Evolutionary conservation across 306 rosid genomes (phyloP).

Genomic region (Castanea sativa): DNA sequence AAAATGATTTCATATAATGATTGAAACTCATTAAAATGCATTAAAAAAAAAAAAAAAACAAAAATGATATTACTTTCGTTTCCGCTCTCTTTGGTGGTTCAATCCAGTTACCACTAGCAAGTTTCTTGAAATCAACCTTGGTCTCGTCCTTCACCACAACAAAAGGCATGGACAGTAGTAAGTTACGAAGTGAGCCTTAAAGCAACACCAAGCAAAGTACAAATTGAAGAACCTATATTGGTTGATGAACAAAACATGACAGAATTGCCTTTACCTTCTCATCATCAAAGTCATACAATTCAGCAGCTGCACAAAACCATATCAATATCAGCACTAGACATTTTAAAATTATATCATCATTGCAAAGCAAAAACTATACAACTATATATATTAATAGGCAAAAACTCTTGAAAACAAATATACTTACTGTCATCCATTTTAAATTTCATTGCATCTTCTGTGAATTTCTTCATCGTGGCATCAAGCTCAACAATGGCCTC

Average conservation of each 20-base stretch:
- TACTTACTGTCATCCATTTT: constrained; percentile 95
- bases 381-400: neutral
- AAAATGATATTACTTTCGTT: constrained; percentile 65
- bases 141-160: constrained; percentile 66
- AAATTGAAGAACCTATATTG: neutral
- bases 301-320: constrained; percentile 67
- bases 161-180: neutral
- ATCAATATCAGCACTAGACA: constrained; percentile 27
- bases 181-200: neutral
- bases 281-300: constrained; percentile 91
- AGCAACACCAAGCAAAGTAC: constrained; percentile 7
- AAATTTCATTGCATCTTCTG: constrained; percentile 96
- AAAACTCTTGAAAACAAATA: constrained; percentile 1
- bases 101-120: constrained; percentile 91
- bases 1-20: constrained; percentile 10
- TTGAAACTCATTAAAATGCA: constrained; percentile 5
- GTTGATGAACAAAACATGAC: constrained; percentile 6
- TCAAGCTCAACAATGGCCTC: constrained; percentile 96
- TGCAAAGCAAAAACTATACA: neutral
- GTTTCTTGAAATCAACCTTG: constrained; percentile 90
- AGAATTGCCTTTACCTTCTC: constrained; percentile 58
- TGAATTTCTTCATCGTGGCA: constrained; percentile 98
- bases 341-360: neutral
- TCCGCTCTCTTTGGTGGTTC: constrained; percentile 97
- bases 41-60: neutral